These are phyloP conservation scores for Lasiodiplodia theobromae DNA, from an alignment of 2,329 filamentous ascomycete species.

Conservation along the genomic window DNA sequence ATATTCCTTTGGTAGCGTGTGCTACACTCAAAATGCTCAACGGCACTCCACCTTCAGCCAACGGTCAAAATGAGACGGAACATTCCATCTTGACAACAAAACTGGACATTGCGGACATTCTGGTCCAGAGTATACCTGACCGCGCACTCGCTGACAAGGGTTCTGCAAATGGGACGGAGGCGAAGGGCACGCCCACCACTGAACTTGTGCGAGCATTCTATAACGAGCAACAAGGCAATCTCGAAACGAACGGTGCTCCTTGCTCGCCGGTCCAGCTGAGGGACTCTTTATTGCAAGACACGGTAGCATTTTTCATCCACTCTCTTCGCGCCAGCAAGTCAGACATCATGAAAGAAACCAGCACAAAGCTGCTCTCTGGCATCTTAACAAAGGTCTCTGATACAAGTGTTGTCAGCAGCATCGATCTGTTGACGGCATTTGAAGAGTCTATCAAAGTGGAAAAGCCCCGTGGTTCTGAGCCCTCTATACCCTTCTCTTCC, in stretches of 20 bases:
- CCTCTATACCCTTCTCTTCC: conserved; percentile 38
- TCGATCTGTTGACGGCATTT: conserved; percentile 38
- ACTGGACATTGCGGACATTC: conserved; percentile 47
- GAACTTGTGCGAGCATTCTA: conserved; percentile 43
- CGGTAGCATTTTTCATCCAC: conserved; percentile 38
- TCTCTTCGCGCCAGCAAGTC: conserved; percentile 34
- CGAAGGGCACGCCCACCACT: conserved; percentile 7
- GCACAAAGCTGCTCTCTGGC: conserved; percentile 44
- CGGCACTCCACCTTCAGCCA: background rate
- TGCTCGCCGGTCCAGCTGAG: conserved; percentile 39
- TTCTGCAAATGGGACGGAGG: conserved; percentile 26
- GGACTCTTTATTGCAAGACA: conserved; percentile 41
- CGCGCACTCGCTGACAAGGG: conserved; percentile 37
- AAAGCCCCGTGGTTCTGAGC: conserved; percentile 1
- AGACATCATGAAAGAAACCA: conserved; percentile 37
- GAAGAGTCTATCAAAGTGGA: conserved; percentile 26
- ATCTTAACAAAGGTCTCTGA: conserved; percentile 43
- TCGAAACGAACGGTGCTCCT: conserved; percentile 42
- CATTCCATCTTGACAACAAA: conserved; percentile 24
- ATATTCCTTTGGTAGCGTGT: conserved; percentile 80
- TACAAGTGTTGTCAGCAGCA: conserved; percentile 37
- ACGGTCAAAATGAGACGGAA: conserved; percentile 17
- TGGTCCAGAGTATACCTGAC: conserved; percentile 48
- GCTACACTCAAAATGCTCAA: conserved; percentile 62
- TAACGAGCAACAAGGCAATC: conserved; percentile 44